These are phyloP conservation scores for Rhynchospora tenuis DNA, from an alignment of 176 grass and related monocot species.

Conservation along the genomic window DNA sequence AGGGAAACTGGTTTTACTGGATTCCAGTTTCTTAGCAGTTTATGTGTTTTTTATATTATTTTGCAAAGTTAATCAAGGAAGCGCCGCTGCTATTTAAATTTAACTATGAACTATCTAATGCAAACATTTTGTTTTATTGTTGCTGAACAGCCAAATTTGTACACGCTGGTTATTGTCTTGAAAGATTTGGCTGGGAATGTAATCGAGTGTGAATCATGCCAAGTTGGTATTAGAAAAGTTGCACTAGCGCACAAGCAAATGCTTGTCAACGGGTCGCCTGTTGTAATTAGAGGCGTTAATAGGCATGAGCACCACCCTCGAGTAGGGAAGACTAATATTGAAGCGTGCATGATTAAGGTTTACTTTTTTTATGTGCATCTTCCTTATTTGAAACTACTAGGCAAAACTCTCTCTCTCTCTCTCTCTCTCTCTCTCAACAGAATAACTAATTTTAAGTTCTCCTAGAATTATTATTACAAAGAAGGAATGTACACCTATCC, in stretches of 20 bases:
- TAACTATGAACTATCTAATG: background rate
- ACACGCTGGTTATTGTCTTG: conserved; percentile 84
- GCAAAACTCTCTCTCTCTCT: background rate
- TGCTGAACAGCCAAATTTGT: conserved; percentile 86
- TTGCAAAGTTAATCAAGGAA: background rate
- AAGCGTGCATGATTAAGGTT: conserved; percentile 99
- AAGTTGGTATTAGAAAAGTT: conserved; percentile 85
- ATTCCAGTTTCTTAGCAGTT: background rate
- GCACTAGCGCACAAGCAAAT: conserved; percentile 72
- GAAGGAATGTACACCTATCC: background rate
- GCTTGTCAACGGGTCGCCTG: conserved; percentile 86
- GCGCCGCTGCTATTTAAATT: background rate
- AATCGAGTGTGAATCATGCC: conserved; percentile 92
- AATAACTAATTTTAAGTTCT: background rate
- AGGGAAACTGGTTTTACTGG: background rate
- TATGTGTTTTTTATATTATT: background rate
- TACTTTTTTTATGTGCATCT: background rate
- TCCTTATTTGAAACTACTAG: background rate
- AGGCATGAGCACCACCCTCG: conserved; percentile 95
- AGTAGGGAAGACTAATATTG: conserved; percentile 84
- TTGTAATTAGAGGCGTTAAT: conserved; percentile 88
- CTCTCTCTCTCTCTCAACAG: background rate
- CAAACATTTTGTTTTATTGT: conserved; percentile 19
- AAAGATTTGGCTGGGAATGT: conserved; percentile 86
- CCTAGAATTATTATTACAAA: background rate